Conservation (phyloP, 345 rosid species). For the Salix dunnii region DNA sequence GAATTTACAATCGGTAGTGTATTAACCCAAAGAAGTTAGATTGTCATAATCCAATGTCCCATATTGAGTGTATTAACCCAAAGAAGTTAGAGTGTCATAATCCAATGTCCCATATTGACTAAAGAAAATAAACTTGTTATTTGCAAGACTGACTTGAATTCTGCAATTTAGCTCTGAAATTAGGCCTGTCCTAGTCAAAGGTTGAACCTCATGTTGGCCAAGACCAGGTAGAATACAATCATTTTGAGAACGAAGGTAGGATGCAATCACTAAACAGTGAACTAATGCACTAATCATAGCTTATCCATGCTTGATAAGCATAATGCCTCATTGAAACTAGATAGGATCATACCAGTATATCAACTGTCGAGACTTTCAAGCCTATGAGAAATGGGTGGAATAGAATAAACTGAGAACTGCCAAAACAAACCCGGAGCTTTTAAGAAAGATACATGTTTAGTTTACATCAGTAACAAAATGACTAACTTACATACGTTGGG, state of each 20-base stretch:
- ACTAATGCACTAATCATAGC: neutral
- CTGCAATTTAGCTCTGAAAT: neutral
- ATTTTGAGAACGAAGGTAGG: neutral
- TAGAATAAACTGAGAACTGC: neutral
- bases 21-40: neutral
- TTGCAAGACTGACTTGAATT: neutral
- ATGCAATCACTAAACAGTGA: neutral
- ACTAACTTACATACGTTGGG: neutral
- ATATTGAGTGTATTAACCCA: neutral
- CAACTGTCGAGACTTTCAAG: neutral
- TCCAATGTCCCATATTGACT: neutral
- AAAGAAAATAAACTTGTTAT: neutral
- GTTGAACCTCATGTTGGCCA: neutral
- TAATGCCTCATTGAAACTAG: neutral
- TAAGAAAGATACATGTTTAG: neutral
- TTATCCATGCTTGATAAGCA: neutral
- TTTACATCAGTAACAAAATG: neutral
- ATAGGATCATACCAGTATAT: neutral
- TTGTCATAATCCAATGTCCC: neutral
- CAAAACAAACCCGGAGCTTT: neutral
- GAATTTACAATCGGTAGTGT: neutral
- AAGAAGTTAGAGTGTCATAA: neutral
- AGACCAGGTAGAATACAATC: neutral
- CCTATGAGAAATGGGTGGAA: neutral
- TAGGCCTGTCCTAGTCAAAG: neutral